A percentile compares a stretch with the other conserved stretches of the same genome.
These are phyloP conservation scores for Oxytropis ochrocephala DNA, from an alignment of 306 rosid species.

Conservation along the genomic window DNA sequence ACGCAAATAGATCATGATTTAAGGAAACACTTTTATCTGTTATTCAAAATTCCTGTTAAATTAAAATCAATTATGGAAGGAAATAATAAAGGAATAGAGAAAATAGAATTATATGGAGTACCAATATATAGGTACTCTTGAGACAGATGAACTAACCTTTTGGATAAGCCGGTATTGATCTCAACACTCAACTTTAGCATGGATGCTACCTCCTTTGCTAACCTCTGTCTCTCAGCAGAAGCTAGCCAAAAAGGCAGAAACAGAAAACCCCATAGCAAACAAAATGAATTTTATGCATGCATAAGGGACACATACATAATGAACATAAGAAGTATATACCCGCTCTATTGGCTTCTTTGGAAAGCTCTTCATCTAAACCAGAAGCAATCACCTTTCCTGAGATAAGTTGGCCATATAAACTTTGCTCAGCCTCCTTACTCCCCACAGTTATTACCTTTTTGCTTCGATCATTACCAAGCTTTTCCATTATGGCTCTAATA, in stretches of 20 bases:
- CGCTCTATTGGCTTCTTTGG: constrained; percentile 72
- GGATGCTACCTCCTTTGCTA: constrained; percentile 87
- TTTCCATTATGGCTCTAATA: constrained; percentile 56
- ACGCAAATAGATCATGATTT: not conserved
- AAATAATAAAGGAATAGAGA: no score
- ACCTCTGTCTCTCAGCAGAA: constrained; percentile 78
- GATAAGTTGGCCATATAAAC: constrained; percentile 61
- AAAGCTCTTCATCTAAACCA: constrained; percentile 66
- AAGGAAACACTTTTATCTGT: not conserved
- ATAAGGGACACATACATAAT: constrained; percentile 14
- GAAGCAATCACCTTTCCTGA: constrained; percentile 40
- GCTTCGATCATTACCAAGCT: constrained; percentile 71
- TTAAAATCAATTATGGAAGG: no score
- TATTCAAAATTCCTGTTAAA: no score
- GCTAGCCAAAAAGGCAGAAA: constrained; percentile 42
- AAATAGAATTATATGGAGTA: no score
- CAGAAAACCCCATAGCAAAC: constrained; percentile 21
- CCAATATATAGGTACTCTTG: no score
- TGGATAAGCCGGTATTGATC: constrained; percentile 59
- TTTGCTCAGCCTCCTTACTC: constrained; percentile 65
- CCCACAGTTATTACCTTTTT: constrained; percentile 60
- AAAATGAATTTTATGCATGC: constrained; percentile 16
- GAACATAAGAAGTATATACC: constrained; percentile 40
- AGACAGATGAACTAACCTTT: constrained; percentile 49
- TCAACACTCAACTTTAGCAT: constrained; percentile 78